These are phyloP conservation scores for Hymenoscyphus albidus DNA, from an alignment of 2,329 filamentous ascomycete genomes.

Conservation along the genomic window DNA sequence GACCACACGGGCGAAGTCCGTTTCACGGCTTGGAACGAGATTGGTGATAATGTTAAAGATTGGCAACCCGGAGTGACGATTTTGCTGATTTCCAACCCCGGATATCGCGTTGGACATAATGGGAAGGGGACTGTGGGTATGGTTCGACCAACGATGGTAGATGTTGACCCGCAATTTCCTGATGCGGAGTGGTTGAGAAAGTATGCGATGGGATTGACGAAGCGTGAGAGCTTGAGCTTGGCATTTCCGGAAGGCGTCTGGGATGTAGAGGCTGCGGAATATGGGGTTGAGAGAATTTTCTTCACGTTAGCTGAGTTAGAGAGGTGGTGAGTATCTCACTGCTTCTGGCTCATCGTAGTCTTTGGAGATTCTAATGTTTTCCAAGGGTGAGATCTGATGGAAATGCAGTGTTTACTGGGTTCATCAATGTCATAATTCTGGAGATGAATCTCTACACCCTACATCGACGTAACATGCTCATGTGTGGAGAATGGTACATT, in stretches of 20 bases:
- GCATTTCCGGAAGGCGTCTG: constrained; percentile 43
- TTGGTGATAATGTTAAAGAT: constrained; percentile 41
- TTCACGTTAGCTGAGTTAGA: constrained; percentile 44
- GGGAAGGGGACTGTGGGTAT: constrained; percentile 34
- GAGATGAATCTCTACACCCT: constrained; percentile 29
- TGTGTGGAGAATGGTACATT: constrained; percentile 42
- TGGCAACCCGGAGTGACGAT: constrained; percentile 48
- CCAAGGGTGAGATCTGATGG: constrained; percentile 36
- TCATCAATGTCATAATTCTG: constrained; percentile 33
- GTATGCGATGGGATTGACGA: constrained; percentile 45
- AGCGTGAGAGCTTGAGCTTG: constrained; percentile 48
- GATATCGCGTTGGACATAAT: constrained; percentile 21
- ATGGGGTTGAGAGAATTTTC: constrained; percentile 36
- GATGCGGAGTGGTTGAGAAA: constrained; percentile 52
- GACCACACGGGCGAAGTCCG: constrained; percentile 53
- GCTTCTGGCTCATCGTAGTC: background rate
- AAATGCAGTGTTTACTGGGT: constrained; percentile 39
- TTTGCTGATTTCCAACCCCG: constrained; percentile 44
- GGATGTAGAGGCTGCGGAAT: constrained; percentile 36
- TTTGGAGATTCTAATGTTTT: background rate
- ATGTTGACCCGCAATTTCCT: constrained; percentile 51
- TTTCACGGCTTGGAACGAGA: constrained; percentile 53
- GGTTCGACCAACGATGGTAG: constrained; percentile 46
- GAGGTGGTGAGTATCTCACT: constrained; percentile 32
- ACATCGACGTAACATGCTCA: constrained; percentile 36